A percentile compares a stretch with the other conserved stretches of the same genome.
These are phyloP conservation scores for Trichoderma sp. DNA, from an alignment of 2,329 filamentous ascomycete species.

Conservation along the genomic window DNA sequence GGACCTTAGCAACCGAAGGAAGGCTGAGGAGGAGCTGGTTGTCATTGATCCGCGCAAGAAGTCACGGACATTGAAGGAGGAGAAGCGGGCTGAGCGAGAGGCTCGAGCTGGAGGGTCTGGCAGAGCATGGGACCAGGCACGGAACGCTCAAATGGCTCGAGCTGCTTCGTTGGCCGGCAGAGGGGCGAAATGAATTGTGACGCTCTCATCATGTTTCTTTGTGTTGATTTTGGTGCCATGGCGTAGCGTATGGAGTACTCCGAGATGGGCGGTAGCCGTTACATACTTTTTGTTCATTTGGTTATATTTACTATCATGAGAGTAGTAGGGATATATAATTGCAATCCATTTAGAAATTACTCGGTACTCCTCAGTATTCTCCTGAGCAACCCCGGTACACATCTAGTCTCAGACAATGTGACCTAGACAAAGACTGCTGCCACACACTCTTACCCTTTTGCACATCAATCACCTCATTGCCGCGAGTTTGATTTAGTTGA, in stretches of 20 bases:
- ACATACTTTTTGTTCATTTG: neutral
- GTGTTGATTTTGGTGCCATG: neutral
- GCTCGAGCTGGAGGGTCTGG: conserved; percentile 50
- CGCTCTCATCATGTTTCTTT: neutral
- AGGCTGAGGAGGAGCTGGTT: conserved; percentile 85
- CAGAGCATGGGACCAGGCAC: conserved; percentile 57
- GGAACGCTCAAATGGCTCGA: conserved; percentile 55
- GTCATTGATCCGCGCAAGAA: conserved; percentile 91
- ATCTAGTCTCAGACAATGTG: neutral
- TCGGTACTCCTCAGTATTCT: neutral
- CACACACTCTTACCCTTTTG: neutral
- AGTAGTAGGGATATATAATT: neutral
- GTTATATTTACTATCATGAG: neutral
- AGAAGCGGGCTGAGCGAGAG: conserved; percentile 58
- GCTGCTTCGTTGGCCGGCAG: conserved; percentile 53
- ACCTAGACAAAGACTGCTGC: neutral
- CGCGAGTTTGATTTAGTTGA: neutral
- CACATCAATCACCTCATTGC: neutral
- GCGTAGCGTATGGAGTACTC: neutral
- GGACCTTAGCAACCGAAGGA: conserved; percentile 83
- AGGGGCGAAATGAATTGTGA: conserved; percentile 47
- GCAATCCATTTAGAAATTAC: neutral
- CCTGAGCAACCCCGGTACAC: neutral
- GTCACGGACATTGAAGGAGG: conserved; percentile 66
- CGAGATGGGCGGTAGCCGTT: neutral